These are phyloP conservation scores for Zygnema cylindricum DNA, from an alignment of 139 green algal genomes.

Conservation along the genomic window DNA sequence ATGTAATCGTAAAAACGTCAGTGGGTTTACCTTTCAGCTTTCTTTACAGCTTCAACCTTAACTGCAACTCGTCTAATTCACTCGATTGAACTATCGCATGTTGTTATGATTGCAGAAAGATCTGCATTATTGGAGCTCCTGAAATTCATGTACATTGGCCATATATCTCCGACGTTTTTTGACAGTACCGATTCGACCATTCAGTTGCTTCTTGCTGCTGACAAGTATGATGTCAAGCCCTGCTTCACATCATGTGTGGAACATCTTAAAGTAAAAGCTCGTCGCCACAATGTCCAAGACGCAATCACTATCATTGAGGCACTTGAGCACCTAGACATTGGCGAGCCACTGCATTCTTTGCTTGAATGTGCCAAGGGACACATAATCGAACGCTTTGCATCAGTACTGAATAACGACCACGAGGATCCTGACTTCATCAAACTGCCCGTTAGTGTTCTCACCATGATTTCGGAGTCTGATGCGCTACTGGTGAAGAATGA, in stretches of 20 bases:
- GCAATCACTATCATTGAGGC: background rate
- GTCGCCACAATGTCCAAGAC: background rate
- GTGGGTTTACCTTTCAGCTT: background rate
- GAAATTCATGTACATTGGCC: slow-evolving; percentile 22
- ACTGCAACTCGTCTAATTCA: background rate
- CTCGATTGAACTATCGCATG: background rate
- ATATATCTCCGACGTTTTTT: background rate
- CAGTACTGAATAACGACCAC: background rate
- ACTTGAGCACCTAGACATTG: background rate
- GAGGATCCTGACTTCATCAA: background rate
- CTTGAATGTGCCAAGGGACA: background rate
- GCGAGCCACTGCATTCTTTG: background rate
- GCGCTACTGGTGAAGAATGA: slow-evolving; percentile 1
- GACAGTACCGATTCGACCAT: slow-evolving; percentile 12
- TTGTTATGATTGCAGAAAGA: background rate
- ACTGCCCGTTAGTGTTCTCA: background rate
- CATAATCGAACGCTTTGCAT: slow-evolving; percentile 17
- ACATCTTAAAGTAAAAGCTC: too few relatives aligned
- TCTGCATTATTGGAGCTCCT: slow-evolving; percentile 12
- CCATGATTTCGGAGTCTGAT: slow-evolving; percentile 10
- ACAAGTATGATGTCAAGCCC: slow-evolving; percentile 10
- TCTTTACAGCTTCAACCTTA: background rate
- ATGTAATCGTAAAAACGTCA: too few relatives aligned
- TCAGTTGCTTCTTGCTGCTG: slow-evolving; percentile 19
- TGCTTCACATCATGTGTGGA: slow-evolving; percentile 7